A percentile compares a stretch with the other conserved stretches of the same genome.
Evolutionary conservation across 768 basidiomycete genomes (phyloP).

Genomic region (Tephrocybe sp.): DNA sequence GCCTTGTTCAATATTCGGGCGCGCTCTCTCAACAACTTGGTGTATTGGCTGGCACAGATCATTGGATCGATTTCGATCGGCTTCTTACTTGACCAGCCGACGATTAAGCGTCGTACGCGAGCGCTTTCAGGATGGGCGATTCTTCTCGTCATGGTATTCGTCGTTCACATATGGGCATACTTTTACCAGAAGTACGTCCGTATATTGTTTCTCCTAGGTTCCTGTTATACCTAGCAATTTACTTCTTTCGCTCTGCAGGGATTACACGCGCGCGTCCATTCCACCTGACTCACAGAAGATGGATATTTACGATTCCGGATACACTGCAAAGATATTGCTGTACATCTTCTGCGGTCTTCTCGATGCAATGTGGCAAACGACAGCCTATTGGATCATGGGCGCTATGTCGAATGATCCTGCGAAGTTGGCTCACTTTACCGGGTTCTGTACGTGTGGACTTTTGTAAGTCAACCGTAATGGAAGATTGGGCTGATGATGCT

Average conservation of each 20-base stretch:
- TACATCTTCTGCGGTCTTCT: slow-evolving; percentile 75
- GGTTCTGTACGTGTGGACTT: slow-evolving; percentile 74
- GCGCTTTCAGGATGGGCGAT: slow-evolving; percentile 71
- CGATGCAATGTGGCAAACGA: slow-evolving; percentile 86
- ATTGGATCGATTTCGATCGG: slow-evolving; percentile 74
- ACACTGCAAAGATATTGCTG: slow-evolving; percentile 55
- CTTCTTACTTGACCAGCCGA: slow-evolving; percentile 58
- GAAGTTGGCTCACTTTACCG: slow-evolving; percentile 78
- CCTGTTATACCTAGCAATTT: background rate
- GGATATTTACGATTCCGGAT: slow-evolving; percentile 58
- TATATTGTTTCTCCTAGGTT: slow-evolving; percentile 10
- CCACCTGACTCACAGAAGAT: slow-evolving; percentile 43
- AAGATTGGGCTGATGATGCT: background rate
- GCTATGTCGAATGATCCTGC: slow-evolving; percentile 83
- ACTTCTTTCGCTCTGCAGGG: slow-evolving; percentile 24
- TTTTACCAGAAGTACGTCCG: slow-evolving; percentile 63
- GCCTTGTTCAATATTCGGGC: slow-evolving; percentile 80
- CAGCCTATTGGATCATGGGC: slow-evolving; percentile 81
- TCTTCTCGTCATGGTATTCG: slow-evolving; percentile 62
- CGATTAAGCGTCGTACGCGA: slow-evolving; percentile 60
- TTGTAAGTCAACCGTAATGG: background rate
- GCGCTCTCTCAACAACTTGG: slow-evolving; percentile 71
- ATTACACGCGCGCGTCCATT: slow-evolving; percentile 59
- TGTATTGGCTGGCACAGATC: slow-evolving; percentile 83
- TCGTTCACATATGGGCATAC: slow-evolving; percentile 75